Percentiles rank a stretch among this genome's conserved stretches.
Conservation (phyloP, 208 protist genomes). For the Acanthamoeba lenticulata region DNA sequence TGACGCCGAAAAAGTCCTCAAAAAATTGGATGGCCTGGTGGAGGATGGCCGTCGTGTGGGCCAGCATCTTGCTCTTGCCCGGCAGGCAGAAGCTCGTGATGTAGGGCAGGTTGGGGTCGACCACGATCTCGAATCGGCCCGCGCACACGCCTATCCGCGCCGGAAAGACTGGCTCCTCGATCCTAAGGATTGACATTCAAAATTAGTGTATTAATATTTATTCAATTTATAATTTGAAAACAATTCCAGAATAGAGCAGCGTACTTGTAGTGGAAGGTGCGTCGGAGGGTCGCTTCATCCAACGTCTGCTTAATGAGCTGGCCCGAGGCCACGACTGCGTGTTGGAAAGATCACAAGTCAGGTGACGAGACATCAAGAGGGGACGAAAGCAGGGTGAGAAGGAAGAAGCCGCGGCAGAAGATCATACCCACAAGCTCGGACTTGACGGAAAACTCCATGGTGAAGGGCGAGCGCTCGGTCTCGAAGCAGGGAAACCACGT, state of each 20-base stretch:
- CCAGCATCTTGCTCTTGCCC: not conserved
- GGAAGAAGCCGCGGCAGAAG: too few species aligned
- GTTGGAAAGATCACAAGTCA: too few species aligned
- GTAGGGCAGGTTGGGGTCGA: not conserved
- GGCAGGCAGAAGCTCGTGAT: slow-evolving; percentile 31
- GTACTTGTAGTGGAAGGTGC: not conserved
- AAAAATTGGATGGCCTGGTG: slow-evolving; percentile 67
- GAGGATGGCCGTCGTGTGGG: slow-evolving; percentile 67
- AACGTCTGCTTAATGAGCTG: not conserved
- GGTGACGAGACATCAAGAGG: too few species aligned
- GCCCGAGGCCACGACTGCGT: not conserved
- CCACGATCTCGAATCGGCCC: slow-evolving; percentile 4
- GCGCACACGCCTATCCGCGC: not conserved
- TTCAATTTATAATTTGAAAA: not conserved
- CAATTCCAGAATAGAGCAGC: not conserved
- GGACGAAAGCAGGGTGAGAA: too few species aligned
- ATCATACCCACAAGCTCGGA: slow-evolving; percentile 9
- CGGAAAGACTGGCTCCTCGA: not conserved
- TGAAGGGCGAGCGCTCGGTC: slow-evolving; percentile 44
- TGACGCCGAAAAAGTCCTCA: slow-evolving; percentile 74
- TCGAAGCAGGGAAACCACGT: slow-evolving; percentile 79
- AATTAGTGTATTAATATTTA: too few species aligned
- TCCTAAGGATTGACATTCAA: too few species aligned
- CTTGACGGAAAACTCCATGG: slow-evolving; percentile 57
- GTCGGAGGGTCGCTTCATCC: not conserved